Base-by-base conservation (phyloP, 2,329 filamentous ascomycete species). In the Arthrobotrys megalospora region DNA sequence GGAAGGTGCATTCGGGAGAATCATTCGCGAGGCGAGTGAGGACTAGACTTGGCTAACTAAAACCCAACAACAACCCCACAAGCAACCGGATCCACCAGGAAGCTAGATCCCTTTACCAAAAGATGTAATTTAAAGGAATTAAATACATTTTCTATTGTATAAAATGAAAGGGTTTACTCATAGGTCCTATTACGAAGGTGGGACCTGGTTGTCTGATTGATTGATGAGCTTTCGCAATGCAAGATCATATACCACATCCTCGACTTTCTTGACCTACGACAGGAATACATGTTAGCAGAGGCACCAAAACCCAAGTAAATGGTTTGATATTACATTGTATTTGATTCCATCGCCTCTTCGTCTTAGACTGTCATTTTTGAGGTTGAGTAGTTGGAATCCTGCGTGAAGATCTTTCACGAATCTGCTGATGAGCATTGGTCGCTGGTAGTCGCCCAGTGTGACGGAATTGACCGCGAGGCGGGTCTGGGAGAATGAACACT, bases 171-270 rank as follows among this genome's bases (percentile, higher is more conserved):
- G 12, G 1, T 38, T 38, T 38, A 8, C 45, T 16, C 8, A 10
- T n/a, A 43, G 1, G 16, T 24, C 16, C 32, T 24, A 52, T 43
- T 38, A 16, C 43, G 72, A 81, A 84, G 32, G 28, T 2, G 32
- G 6, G 8, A 10, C 78, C 83, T 82, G 7, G 80, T 81, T 62
- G 82, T 60, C 84, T 19, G 32, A 64, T 52, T 91, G 89, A 60
- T 58, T 62, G 16, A 96, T 88, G 83, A 98, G 84, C 63, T 96
- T 95, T 76, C 96, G 89, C 83, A 99, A 86, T 24, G 93, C 95
- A 71, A 99, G 86, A 84, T 99, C 96, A 83, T 99, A 99, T 63
- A 98, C 95, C 11, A 99, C 94, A 83, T 98, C 96, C 87, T 99
- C 96, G 11, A 97, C 93, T 84, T 97, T 95, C 88, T 98, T 99